Base-by-base conservation (phyloP, 2,329 filamentous ascomycete genomes). In the Diaporthe eres region DNA sequence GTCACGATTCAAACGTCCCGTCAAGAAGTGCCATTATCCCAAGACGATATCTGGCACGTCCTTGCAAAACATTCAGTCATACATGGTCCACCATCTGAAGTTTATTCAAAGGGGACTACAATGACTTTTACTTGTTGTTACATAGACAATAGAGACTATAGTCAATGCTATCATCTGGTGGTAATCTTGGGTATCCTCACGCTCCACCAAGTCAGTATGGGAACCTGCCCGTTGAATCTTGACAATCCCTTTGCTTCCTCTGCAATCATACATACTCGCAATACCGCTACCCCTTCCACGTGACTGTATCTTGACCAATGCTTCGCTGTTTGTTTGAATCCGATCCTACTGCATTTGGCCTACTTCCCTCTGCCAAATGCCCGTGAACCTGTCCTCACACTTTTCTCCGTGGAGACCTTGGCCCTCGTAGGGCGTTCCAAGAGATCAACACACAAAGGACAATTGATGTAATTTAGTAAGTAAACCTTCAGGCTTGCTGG, bases 141-240 rank as follows among this genome's bases (percentile, higher is more conserved):
- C n/a, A 13, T 42, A n/a, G 7, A 25, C 25, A 19, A 8, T 12
- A 49, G 31, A 37, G 28, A n/a, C 28, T 51, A 31, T 37, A 22
- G 44, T 42, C 34, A 31, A 42, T 39, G 19, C 65, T 39, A 12
- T 42, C 51, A 13, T 68, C 47, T 7, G n/a, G 7, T 39, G 22
- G 28, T 19, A n/a, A 55, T 55, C 17, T 28, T 39, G 65, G 65
- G 47, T 70, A 55, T 39, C 34, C 31, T 70, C 34, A 37, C 47
- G 25, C 49, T 42, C 34, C 34, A 22, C 9, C 34, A 39, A 13
- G n/a, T 28, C n/a, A 13, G 31, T 8, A 22, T 37, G 31, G 22
- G 65, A n/a, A 28, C n/a, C 49, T 55, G 49, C n/a, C 65, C 31
- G 4, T 49, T 49, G 28, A 15, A 65, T 31, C 25, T 28, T 49